Percentiles rank a stretch among this genome's conserved stretches.
Conservation (phyloP, 2,329 filamentous ascomycete species). For the Coleophoma cylindrospora region DNA sequence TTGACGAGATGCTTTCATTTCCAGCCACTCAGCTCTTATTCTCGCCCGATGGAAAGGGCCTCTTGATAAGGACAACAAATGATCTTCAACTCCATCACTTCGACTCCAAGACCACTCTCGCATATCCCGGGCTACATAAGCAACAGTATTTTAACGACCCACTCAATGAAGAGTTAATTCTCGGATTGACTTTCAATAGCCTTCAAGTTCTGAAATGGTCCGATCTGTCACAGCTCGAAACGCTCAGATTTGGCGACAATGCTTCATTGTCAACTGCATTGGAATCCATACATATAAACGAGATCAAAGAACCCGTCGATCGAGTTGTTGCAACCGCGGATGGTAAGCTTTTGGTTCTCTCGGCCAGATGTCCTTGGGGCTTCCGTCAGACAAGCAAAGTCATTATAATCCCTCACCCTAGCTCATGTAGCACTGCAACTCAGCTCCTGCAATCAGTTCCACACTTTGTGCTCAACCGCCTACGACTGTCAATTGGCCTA, state of each 20-base stretch:
- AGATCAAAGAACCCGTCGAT: constrained; percentile 2
- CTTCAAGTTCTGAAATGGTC: constrained; percentile 3
- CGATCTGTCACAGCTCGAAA: constrained; percentile 2
- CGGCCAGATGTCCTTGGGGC: constrained; percentile 2
- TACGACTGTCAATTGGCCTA: neutral
- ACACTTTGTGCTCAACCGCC: neutral
- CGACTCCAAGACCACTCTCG: constrained; percentile 2
- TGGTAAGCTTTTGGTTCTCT: constrained; percentile 2
- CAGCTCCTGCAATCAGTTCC: neutral
- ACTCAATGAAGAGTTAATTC: constrained; percentile 47
- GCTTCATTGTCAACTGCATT: constrained; percentile 3
- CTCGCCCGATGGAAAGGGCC: constrained; percentile 2
- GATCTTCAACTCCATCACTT: constrained; percentile 1
- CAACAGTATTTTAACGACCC: constrained; percentile 79
- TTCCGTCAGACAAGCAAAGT: constrained; percentile 1
- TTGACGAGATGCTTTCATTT: neutral
- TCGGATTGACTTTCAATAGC: constrained; percentile 1
- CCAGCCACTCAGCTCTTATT: constrained; percentile 1
- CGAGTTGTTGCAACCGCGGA: constrained; percentile 3
- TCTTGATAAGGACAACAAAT: constrained; percentile 3
- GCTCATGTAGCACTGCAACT: neutral
- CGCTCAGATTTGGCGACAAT: neutral
- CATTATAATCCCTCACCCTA: neutral
- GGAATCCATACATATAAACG: constrained; percentile 1
- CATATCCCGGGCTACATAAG: constrained; percentile 57